Evolutionary conservation across 352 stramenopile genomes (phyloP).

Genomic region (Globisporangium acanthophoron): DNA sequence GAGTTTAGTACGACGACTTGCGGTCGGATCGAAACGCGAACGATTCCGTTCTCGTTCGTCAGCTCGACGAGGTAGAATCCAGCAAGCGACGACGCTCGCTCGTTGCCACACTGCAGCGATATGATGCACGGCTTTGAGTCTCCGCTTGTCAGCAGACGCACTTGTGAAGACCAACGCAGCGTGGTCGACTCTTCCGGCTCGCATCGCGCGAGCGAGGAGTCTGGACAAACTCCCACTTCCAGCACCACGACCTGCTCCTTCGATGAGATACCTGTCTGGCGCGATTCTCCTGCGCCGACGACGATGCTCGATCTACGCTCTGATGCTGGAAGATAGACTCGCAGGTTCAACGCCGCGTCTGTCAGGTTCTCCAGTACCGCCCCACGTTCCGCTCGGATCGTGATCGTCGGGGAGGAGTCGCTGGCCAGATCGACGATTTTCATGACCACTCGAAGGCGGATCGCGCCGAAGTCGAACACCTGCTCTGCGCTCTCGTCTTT

Average conservation of each 20-base stretch:
- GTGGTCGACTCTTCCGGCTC: background rate
- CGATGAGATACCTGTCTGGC: slow-evolving; percentile 8
- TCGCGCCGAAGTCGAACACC: slow-evolving; percentile 25
- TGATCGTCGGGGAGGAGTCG: slow-evolving; percentile 21
- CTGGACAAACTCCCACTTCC: slow-evolving; percentile 5
- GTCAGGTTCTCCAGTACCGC: slow-evolving; percentile 12
- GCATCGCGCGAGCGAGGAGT: background rate
- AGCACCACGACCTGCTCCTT: slow-evolving; percentile 11
- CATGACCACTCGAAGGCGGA: slow-evolving; percentile 21
- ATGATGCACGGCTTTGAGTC: slow-evolving; percentile 16
- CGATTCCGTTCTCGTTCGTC: slow-evolving; percentile 20
- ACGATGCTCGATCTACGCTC: slow-evolving; percentile 2
- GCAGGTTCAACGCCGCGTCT: slow-evolving; percentile 1
- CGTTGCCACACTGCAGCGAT: slow-evolving; percentile 1
- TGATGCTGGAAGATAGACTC: slow-evolving; percentile 6
- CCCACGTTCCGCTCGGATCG: slow-evolving; percentile 23
- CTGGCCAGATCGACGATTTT: slow-evolving; percentile 2
- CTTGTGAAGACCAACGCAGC: slow-evolving; percentile 14
- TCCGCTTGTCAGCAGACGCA: slow-evolving; percentile 11
- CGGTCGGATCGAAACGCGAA: slow-evolving; percentile 38
- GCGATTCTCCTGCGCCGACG: slow-evolving; percentile 5
- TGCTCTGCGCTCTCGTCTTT: slow-evolving; percentile 16
- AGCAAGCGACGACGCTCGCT: slow-evolving; percentile 5
- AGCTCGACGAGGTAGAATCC: slow-evolving; percentile 32
- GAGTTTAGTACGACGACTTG: slow-evolving; percentile 54